Evolutionary conservation across 805 yeast genomes (phyloP).

Genomic region (Kuraishia ogatae): DNA sequence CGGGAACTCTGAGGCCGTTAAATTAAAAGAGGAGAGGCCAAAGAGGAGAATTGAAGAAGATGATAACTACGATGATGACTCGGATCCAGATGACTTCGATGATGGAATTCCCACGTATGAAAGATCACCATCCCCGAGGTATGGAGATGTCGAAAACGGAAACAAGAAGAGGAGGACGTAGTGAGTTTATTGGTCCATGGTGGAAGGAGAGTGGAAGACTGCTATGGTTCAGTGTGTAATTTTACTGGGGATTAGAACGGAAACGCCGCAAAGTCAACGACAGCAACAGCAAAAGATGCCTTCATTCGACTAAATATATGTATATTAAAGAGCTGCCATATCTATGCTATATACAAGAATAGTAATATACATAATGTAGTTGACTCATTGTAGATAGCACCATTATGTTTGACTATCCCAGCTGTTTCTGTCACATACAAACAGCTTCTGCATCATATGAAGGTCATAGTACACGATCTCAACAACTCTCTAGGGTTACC

Average conservation of each 20-base stretch:
- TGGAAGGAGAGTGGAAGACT: too few species aligned
- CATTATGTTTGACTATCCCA: not conserved
- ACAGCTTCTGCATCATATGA: conserved; percentile 11
- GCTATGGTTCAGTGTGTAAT: too few species aligned
- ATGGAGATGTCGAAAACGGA: conserved; percentile 13
- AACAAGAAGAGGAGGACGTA: conserved; percentile 8
- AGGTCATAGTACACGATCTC: conserved; percentile 28
- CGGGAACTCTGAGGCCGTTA: too few species aligned
- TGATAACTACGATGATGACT: conserved; percentile 17
- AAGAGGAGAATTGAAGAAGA: conserved; percentile 4
- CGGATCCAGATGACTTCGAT: conserved; percentile 20
- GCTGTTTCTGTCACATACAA: not conserved
- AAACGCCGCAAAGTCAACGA: too few species aligned
- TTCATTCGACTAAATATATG: not conserved
- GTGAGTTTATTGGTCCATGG: too few species aligned
- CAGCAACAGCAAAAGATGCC: too few species aligned
- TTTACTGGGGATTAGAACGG: too few species aligned
- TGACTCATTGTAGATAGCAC: too few species aligned
- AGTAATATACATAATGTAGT: not conserved
- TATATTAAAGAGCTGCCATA: not conserved
- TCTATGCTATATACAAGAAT: not conserved
- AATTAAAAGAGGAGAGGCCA: not conserved
- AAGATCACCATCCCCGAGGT: conserved; percentile 16
- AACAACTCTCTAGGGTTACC: conserved; percentile 54
- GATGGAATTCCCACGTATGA: conserved; percentile 25